These are phyloP conservation scores for Calocybe cyanea DNA, from an alignment of 768 basidiomycete species.

Conservation along the genomic window DNA sequence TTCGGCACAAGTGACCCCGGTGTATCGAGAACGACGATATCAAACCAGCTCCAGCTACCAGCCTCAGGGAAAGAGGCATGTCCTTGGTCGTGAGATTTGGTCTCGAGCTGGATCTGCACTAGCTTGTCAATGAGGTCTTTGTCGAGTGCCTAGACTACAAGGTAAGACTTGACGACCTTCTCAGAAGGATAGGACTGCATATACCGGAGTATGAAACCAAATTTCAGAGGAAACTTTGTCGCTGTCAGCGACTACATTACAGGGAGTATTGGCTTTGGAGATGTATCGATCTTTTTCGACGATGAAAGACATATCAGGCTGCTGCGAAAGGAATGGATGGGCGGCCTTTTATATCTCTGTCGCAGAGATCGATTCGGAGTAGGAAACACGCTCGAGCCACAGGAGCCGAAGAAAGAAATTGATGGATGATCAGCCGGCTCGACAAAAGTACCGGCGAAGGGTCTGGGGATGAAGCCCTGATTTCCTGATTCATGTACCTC, in stretches of 20 bases:
- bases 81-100: conserved; percentile 22
- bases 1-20: conserved; percentile 19
- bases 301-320: conserved; percentile 11
- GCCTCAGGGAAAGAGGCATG: conserved; percentile 11
- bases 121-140: conserved; percentile 18
- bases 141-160: conserved; percentile 18
- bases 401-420: too few relatives aligned
- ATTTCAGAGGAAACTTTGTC: conserved; percentile 15
- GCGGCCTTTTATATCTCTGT: conserved; percentile 3
- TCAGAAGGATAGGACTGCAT: neutral
- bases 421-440: too few relatives aligned
- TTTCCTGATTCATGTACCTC: too few relatives aligned
- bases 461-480: too few relatives aligned
- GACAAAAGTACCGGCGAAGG: too few relatives aligned
- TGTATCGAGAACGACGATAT: conserved; percentile 25
- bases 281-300: conserved; percentile 16
- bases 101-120: conserved; percentile 25
- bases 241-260: conserved; percentile 9
- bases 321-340: neutral
- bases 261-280: neutral
- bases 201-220: conserved; percentile 24
- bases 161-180: neutral
- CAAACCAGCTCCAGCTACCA: conserved; percentile 31
- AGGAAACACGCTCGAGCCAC: too few relatives aligned
- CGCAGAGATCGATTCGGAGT: too few relatives aligned